Evolutionary conservation across 78 protist species (phyloP).

Genomic region (Planoprotostelium fungivorum): DNA sequence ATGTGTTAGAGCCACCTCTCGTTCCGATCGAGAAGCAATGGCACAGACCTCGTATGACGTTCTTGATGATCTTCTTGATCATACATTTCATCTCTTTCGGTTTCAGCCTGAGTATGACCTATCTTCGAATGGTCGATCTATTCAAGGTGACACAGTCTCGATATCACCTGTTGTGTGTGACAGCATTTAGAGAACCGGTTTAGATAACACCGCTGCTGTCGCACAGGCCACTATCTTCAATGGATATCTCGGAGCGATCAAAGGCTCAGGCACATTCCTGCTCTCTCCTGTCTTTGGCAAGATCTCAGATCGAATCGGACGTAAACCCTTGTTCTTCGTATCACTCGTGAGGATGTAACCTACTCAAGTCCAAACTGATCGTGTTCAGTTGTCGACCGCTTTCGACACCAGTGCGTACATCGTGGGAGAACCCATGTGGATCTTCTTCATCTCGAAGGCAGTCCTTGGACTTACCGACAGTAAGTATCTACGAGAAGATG

Average conservation of each 20-base stretch:
- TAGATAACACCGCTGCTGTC: background rate
- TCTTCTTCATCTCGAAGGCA: background rate
- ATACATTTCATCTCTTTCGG: background rate
- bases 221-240: background rate
- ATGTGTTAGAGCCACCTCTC: too few species aligned
- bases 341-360: background rate
- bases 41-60: background rate
- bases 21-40: background rate
- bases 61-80: background rate
- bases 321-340: background rate
- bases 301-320: background rate
- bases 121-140: background rate
- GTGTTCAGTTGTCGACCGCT: too few species aligned
- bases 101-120: background rate
- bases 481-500: background rate
- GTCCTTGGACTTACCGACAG: background rate
- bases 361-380: too few species aligned
- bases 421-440: background rate
- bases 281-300: background rate
- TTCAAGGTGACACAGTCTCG: background rate
- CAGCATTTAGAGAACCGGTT: background rate
- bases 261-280: background rate
- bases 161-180: background rate
- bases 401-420: background rate
- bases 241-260: background rate